Evolutionary conservation across 2,329 filamentous ascomycete species (phyloP), one percentile per base, ranked within the genome.

Genomic region (Triangularia verruculosa): DNA sequence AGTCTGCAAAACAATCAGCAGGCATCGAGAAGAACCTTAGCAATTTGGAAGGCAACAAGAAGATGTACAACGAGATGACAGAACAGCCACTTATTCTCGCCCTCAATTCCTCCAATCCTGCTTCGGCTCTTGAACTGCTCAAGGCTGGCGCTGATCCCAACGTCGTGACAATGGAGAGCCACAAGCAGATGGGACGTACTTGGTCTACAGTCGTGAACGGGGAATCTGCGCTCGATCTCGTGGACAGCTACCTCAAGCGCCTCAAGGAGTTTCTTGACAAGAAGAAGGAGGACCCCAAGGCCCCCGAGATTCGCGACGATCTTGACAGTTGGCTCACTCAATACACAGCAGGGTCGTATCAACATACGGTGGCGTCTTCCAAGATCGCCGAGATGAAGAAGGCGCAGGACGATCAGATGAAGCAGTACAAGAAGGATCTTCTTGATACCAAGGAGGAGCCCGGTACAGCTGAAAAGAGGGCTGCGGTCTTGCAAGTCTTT

Each of bases 51-150:
- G 57, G 74, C 0, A 87, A 86, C 61, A 75, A 81, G 62, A 73
- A 74, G 1, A 68, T 69, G 0, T 91, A 87, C 72, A 73, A 79
- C 3, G 64, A 74, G 5, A 72, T 69, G 1, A 71, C 83, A 11
- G 79, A 84, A 61, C 91, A 94, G 70, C 91, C 92, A 0, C 76
- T 95, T 13, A 79, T 92, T 9, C 63, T 81, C 3, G 91, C 92
- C 13, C 81, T 76, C 71, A 85, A 69, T 63, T 87, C 70, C 74
- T 77, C n/a, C 2, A 69, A 75, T 15, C 77, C 78, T 0, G 76
- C 79, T 0, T 72, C 87, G 5, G 86, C 85, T 1, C 70, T 85
- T 3, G 77, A 83, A 47, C 80, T 96, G 2, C 72, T 96, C 1
- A 77, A 84, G 15, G 78, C 78, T 15, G 90, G 90, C 1, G 89